Evolutionary conservation across 495 filamentous ascomycete genomes (phyloP).

Genomic region (Neurospora sp.): DNA sequence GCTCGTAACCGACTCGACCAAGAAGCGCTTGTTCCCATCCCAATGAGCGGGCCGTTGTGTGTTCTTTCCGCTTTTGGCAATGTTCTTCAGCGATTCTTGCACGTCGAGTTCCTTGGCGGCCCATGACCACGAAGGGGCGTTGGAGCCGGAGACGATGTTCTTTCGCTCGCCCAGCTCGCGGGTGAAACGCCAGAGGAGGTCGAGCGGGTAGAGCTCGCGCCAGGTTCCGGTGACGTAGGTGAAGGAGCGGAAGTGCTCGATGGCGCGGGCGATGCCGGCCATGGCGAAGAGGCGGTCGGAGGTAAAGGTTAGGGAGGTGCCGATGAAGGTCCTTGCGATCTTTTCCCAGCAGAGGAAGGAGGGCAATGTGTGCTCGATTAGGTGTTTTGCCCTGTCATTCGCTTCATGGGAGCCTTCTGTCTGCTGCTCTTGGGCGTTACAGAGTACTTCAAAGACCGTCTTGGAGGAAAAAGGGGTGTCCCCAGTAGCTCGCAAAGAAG

Average conservation of each 20-base stretch:
- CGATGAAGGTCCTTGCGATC: not conserved
- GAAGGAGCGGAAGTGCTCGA: slow-evolving; percentile 4
- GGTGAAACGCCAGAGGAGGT: slow-evolving; percentile 3
- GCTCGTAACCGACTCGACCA: not conserved
- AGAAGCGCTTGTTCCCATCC: not conserved
- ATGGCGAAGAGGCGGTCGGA: slow-evolving; percentile 14
- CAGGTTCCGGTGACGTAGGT: slow-evolving; percentile 14
- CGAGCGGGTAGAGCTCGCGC: slow-evolving; percentile 4
- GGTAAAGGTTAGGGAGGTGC: slow-evolving; percentile 5
- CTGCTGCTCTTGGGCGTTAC: not conserved
- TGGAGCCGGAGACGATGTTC: not conserved
- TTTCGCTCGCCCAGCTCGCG: not conserved
- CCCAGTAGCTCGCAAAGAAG: not conserved
- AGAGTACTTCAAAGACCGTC: not conserved
- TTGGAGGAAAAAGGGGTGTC: not conserved
- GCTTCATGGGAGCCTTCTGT: not conserved
- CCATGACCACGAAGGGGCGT: not conserved
- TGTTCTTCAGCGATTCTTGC: not conserved
- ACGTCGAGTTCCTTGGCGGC: not conserved
- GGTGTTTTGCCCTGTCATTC: not conserved
- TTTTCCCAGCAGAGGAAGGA: not conserved
- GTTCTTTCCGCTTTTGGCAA: not conserved
- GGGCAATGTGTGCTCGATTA: not conserved
- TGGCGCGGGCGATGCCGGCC: slow-evolving; percentile 11
- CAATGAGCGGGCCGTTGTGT: not conserved